A percentile compares a stretch with the other conserved stretches of the same genome.
Evolutionary conservation across 306 rosid genomes (phyloP).

Genomic region (Vigna trinervia): DNA sequence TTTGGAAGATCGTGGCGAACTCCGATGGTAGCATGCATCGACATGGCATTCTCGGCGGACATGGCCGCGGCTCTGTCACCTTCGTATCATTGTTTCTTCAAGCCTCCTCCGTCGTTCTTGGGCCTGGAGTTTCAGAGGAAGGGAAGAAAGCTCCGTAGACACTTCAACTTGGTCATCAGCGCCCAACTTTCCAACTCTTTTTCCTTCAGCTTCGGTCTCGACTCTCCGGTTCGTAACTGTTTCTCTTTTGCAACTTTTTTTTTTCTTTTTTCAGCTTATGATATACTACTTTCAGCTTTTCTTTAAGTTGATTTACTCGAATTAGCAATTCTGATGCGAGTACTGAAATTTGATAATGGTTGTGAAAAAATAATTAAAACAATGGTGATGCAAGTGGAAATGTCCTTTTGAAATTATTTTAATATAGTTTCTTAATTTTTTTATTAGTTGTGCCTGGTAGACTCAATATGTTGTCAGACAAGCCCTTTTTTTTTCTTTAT

Average conservation of each 20-base stretch:
- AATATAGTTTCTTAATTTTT: not conserved
- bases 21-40: conserved; percentile 71
- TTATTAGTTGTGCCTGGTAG: not conserved
- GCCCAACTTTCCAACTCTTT: conserved; percentile 77
- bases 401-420: not conserved
- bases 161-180: conserved; percentile 64
- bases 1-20: conserved; percentile 14
- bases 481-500: not conserved
- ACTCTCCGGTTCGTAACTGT: conserved; percentile 62
- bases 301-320: not conserved
- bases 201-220: conserved; percentile 71
- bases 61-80: conserved; percentile 44
- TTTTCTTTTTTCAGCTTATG: not conserved
- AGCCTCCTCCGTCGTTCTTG: conserved; percentile 49
- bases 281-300: not conserved
- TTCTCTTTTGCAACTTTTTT: not conserved
- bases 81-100: conserved; percentile 48
- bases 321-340: not conserved
- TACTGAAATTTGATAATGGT: not conserved
- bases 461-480: not conserved
- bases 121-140: conserved; percentile 57
- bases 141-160: conserved; percentile 51
- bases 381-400: not conserved
- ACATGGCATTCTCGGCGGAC: conserved; percentile 62
- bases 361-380: not conserved